These are phyloP conservation scores for Podospora appendiculata DNA, from an alignment of 495 filamentous ascomycete species.

Conservation along the genomic window DNA sequence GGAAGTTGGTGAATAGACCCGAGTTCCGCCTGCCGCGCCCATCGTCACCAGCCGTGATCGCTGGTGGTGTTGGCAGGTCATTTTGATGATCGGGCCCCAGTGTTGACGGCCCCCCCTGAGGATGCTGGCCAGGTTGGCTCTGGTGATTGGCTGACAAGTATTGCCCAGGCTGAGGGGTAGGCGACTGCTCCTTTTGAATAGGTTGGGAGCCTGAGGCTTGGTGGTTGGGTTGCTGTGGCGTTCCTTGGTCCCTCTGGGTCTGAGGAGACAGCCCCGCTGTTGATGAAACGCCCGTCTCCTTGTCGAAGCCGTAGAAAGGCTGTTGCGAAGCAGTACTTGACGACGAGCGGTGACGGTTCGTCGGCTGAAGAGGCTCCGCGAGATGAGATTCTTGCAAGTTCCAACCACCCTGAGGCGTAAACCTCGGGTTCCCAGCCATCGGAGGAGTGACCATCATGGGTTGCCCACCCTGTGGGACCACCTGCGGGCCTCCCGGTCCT, in stretches of 20 bases:
- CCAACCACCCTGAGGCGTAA: constrained; percentile 30
- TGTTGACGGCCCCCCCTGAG: too few species aligned
- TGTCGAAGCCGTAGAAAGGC: constrained; percentile 31
- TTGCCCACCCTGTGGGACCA: not conserved
- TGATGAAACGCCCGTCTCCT: constrained; percentile 30
- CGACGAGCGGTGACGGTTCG: constrained; percentile 26
- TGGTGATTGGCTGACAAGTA: constrained; percentile 9
- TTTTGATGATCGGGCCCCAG: constrained; percentile 12
- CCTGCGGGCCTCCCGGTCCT: constrained; percentile 3
- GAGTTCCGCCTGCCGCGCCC: constrained; percentile 26
- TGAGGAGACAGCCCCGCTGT: constrained; percentile 7
- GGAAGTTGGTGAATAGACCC: constrained; percentile 28
- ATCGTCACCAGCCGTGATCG: constrained; percentile 21
- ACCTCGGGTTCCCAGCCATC: constrained; percentile 17
- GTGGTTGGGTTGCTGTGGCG: constrained; percentile 11
- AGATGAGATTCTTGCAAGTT: constrained; percentile 38
- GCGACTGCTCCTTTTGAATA: constrained; percentile 2
- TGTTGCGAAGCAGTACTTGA: constrained; percentile 26
- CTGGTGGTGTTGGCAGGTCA: constrained; percentile 3
- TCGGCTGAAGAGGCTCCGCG: constrained; percentile 32
- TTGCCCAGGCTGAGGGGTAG: constrained; percentile 16
- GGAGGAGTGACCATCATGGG: constrained; percentile 13
- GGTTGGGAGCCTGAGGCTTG: constrained; percentile 6
- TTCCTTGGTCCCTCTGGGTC: constrained; percentile 8
- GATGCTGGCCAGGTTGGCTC: not conserved